Base-by-base conservation (phyloP, 768 basidiomycete genomes). In the Holtermanniella nyarrowii region DNA sequence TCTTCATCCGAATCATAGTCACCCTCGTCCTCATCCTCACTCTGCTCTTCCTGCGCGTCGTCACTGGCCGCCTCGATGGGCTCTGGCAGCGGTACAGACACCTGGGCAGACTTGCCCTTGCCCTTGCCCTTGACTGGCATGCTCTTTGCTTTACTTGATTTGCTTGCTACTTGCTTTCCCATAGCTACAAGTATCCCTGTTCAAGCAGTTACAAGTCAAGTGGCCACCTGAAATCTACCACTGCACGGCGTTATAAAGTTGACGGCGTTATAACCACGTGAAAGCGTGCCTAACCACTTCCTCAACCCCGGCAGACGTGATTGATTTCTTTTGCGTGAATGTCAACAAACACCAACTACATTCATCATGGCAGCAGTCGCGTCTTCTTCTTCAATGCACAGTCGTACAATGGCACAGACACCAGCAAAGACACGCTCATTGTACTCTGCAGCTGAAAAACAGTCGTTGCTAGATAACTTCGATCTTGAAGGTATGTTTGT, bases 401-500 rank as follows among this genome's bases (percentile, higher is more conserved):
- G n/a, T n/a, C n/a, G n/a, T n/a, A n/a, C n/a, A n/a, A 37, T 37
- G 31, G 31, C 31, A 37, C 7, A 7, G 31, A 7, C 31, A 7
- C 10, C 31, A 7, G 16, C 10, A 37, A 16, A 7, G 10, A 37
- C 7, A 37, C 31, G 10, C 31, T 37, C 31, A 37, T 16, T 37
- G 43, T 65, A 58, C 44, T 53, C 50, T 24, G 52, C 44, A 37
- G 53, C 48, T 2, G 60, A 68, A 58, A 71, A 71, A 57, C 49
- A 64, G 48, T 54, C 50, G 5, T 41, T 71, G 45, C 50, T 72
- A 26, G 66, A 68, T 3, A 71, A 72, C 55, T 68, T 71, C 48
- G 71, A 72, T 50, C 59, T 71, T 0, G 71, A 72, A 56, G 61
- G 71, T 69, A 46, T 26, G 69, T 65, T 1, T 20, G 13, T n/a